Base-by-base conservation (phyloP, 2,329 filamentous ascomycete species). In the Aspergillus uvarum region DNA sequence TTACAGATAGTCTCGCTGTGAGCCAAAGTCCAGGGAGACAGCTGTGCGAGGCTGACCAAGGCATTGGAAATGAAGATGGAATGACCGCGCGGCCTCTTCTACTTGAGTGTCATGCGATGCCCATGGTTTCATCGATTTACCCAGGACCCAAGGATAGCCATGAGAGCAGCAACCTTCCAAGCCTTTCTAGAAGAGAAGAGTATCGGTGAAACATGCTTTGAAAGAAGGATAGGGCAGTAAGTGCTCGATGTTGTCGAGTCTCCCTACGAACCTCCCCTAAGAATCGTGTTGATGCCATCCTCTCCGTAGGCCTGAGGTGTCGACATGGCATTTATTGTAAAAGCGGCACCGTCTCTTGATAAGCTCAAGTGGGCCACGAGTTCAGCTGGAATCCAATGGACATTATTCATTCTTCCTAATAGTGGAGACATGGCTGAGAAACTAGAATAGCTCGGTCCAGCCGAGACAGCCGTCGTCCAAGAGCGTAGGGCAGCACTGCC, bases 401-500 rank as follows among this genome's bases (percentile, higher is more conserved):
- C n/a, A 16, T 44, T 44, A 19, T n/a, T 16, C 5, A 44, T 19
- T 44, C 38, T 44, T 7, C 16, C 16, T 16, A 16, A 16, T 44
- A 44, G 38, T 44, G 38, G 38, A 44, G 38, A 44, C 16, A 44
- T 55, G 53, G 42, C 11, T 22, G 32, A 35, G 44, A 55, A 16
- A 55, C 19, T 26, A 26, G 38, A 47, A 55, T 55, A 47, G 42
- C 22, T 47, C 26, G 44, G 44, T 22, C 53, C 53, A 55, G 53
- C 42, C 53, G 53, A 55, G 47, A 22, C 24, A 29, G 21, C 51
- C 19, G 5, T 16, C 14, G 19, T 19, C 10, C 5, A 31, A 12
- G 44, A 32, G 44, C 8, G 29, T 48, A 55, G 53, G 42, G 53
- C 53, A 29, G 44, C 53, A 55, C 53, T 48, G 53, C 53, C 26